A percentile compares a stretch with the other conserved stretches of the same genome.
Conservation (phyloP, 179 eudicot species). For the Vitellaria paradoxa region DNA sequence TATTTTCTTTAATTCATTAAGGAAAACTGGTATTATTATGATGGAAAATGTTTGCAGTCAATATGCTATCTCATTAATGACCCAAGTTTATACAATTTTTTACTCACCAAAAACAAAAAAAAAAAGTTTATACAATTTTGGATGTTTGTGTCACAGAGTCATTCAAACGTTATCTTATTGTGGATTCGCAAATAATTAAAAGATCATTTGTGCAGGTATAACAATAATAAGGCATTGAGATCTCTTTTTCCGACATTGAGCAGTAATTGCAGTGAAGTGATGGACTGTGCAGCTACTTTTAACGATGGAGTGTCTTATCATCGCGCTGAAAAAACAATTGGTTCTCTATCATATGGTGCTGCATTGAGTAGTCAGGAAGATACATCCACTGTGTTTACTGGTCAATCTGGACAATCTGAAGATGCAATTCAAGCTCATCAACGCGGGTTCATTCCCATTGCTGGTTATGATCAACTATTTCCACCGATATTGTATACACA, state of each 20-base stretch:
- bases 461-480: conserved; percentile 19
- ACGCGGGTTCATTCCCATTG: conserved; percentile 38
- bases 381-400: conserved; percentile 15
- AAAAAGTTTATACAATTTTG: too few species aligned
- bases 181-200: background rate
- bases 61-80: background rate
- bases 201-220: conserved; percentile 44
- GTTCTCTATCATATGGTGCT: conserved; percentile 26
- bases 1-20: background rate
- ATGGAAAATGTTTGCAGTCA: background rate
- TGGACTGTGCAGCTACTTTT: conserved; percentile 17
- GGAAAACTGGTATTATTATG: background rate
- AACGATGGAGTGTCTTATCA: conserved; percentile 30
- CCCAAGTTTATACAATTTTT: too few species aligned
- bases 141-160: too few species aligned
- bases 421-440: conserved; percentile 23
- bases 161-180: too few species aligned
- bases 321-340: conserved; percentile 24
- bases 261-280: conserved; percentile 33
- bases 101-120: too few species aligned
- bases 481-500: conserved; percentile 33
- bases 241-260: conserved; percentile 22
- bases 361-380: conserved; percentile 23
- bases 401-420: conserved; percentile 33
- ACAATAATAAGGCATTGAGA: conserved; percentile 33